Evolutionary conservation across 768 basidiomycete genomes (phyloP), one percentile per base, ranked within the genome.

Genomic region (Sporobolomyces pararoseus): DNA sequence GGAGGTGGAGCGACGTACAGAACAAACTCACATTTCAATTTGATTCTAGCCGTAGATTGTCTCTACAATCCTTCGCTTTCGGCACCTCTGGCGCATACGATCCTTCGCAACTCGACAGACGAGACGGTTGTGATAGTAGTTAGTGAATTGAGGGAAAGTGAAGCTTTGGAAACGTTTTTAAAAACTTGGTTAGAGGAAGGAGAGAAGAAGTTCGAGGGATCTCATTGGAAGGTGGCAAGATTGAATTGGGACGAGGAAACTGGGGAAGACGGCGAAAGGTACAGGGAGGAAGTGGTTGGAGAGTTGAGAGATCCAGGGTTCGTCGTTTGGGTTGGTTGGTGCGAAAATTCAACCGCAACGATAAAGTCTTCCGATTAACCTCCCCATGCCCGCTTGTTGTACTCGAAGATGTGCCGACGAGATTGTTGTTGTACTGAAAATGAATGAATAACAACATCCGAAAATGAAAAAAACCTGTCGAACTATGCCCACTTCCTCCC

Each of bases 21-120:
- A n/a, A n/a, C n/a, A 44, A 39, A 19, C 23, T 13, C 46, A 31
- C 29, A 5, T 4, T 60, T 61, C 2, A 50, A 63, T 21, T 2
- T 70, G 3, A 61, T 73, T 51, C 21, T 73, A 34, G 68, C 68
- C 13, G 29, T 39, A 27, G 72, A 73, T 50, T 73, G 72, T 39
- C 54, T 73, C 50, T 72, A 67, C 66, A 72, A 72, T 52, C 71
- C 71, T 12, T 47, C 52, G 14, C 68, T 66, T 13, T 47, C 62
- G 0, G 34, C 27, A 2, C 64, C 65, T 19, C 61, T 67, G 23
- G 70, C 57, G 17, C 62, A 54, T 10, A 64, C 70, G 16, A 64
- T 71, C 34, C 32, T 60, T 7, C 51, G 53, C 16, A 19, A 49
- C 3, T n/a, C 64, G 23, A 44, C 47, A 19, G 23, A 29, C 1